phyloP scores from a whole-genome alignment of 345 rosid species.

The Nasturtium officinale region DNA sequence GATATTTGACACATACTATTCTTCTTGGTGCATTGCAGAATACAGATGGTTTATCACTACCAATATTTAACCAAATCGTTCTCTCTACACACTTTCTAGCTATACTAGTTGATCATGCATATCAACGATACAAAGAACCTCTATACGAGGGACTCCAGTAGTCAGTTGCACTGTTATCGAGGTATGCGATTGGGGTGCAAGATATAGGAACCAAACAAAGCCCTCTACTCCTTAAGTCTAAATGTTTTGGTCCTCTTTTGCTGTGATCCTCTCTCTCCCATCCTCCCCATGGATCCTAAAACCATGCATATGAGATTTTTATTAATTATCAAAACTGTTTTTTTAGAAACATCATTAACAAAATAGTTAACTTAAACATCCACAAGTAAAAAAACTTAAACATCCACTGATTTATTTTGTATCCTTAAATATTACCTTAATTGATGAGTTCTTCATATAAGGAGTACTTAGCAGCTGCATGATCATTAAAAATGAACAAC shows the following conservation, averaged over 20 bases:
- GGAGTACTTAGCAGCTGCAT: constrained; percentile 79
- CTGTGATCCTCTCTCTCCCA: constrained; percentile 57
- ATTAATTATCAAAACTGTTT: neutral
- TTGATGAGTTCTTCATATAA: constrained; percentile 65
- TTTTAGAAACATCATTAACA: neutral
- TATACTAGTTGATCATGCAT: constrained; percentile 18
- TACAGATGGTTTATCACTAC: constrained; percentile 14
- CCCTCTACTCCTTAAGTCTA: constrained; percentile 73
- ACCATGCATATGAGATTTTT: neutral
- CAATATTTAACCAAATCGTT: neutral
- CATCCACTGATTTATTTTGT: neutral
- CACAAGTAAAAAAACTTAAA: neutral
- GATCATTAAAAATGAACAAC: constrained; percentile 18
- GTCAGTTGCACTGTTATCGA: constrained; percentile 72
- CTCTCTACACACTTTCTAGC: constrained; percentile 25
- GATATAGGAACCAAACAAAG: constrained; percentile 82
- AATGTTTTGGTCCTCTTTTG: constrained; percentile 50
- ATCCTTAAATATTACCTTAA: constrained; percentile 53
- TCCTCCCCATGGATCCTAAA: constrained; percentile 76
- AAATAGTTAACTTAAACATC: neutral
- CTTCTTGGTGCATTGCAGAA: neutral
- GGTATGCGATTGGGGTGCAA: constrained; percentile 61
- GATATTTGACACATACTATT: neutral
- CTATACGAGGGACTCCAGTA: constrained; percentile 83
- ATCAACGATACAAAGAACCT: constrained; percentile 72